Base-by-base conservation (phyloP, 2,329 filamentous ascomycete species). In the Berkeleyomyces basicola region DNA sequence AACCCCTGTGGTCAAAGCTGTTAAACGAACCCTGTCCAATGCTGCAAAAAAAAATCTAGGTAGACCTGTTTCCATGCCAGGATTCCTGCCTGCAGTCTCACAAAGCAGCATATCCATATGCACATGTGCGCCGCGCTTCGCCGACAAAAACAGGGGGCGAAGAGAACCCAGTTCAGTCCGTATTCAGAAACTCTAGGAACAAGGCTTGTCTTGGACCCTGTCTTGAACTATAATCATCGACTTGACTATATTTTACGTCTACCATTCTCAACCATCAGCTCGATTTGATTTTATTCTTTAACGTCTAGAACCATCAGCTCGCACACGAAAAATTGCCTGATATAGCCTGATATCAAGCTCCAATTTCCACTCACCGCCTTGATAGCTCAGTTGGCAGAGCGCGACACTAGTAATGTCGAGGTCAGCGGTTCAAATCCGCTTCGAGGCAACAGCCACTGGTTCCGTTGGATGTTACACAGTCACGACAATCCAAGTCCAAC, bases 321-420 rank as follows among this genome's bases (percentile, higher is more conserved):
- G 23, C 23, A 23, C 23, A 1, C 1, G 43, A n/a, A 4, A 7
- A 16, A 3, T n/a, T 11, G 11, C 43, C 3, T 46, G 4, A 46
- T n/a, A 46, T 46, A 46, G 43, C 43, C 11, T 46, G 11, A n/a
- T 44, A 10, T 3, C 14, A 14, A 4, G 6, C 11, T 36, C 31
- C 31, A 10, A 36, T 33, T 59, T n/a, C 43, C 43, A 46, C 43
- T 46, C 11, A 3, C 58, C n/a, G n/a, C 47, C 36, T 49, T 42
- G 47, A 57, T 44, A 37, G 42, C 42, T 16, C 40, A 46, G 42
- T 46, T 59, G 14, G 57, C 57, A 59, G 42, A 58, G 57, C 57
- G 57, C 40, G 40, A 58, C 40, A 58, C 40, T 36, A 58, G 40
- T 58, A 44, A 44, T 58, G 57, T 58, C 40, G 40, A 58, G 40